Percentiles rank a stretch among this genome's conserved stretches.
These are phyloP conservation scores for Thuja plicata DNA, from an alignment of 83 land plant genomes.

Conservation along the genomic window DNA sequence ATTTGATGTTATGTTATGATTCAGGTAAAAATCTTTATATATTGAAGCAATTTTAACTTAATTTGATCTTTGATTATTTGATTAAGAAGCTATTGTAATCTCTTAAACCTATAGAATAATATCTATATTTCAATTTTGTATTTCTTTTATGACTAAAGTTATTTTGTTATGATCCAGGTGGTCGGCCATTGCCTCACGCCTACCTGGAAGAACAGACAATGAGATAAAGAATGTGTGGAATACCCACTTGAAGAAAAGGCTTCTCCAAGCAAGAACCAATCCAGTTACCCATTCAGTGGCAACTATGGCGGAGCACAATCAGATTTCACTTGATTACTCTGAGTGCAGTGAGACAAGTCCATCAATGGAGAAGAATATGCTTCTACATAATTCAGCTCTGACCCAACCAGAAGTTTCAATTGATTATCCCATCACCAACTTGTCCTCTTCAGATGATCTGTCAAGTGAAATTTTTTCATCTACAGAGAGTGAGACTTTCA, in stretches of 20 bases:
- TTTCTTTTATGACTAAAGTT: no score
- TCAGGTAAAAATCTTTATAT: no score
- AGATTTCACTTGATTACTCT: background rate
- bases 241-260: background rate
- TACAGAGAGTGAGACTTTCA: background rate
- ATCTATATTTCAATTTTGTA: no score
- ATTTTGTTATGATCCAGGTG: background rate
- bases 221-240: background rate
- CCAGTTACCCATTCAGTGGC: background rate
- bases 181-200: slow-evolving; percentile 1
- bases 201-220: slow-evolving; percentile 1
- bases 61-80: no score
- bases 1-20: background rate
- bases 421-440: background rate
- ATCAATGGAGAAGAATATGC: background rate
- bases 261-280: background rate
- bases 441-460: background rate
- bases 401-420: background rate
- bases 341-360: background rate
- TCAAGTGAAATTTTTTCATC: background rate
- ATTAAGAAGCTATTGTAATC: no score
- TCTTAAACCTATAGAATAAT: no score
- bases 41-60: no score
- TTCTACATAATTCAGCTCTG: background rate
- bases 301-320: background rate